Base-by-base conservation (phyloP, 805 yeast genomes). In the Nematodospora valgi region DNA sequence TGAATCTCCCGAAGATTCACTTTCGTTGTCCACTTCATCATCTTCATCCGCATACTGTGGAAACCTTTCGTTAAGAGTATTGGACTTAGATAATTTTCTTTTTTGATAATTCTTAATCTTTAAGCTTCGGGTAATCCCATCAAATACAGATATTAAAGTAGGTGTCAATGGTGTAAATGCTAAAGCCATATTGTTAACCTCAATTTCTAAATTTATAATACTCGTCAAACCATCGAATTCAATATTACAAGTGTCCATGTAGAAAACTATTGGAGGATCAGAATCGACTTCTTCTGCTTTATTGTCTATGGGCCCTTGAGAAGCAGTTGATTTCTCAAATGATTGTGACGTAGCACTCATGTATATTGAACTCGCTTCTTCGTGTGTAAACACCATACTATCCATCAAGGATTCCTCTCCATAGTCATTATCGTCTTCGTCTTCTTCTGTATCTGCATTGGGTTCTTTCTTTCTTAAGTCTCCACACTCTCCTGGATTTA, bases 271-370 rank as follows among this genome's bases (percentile, higher is more conserved):
- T 2, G 56, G 54, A 5, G 49, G 44, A 0, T 35, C 39, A 3
- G n/a, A 18, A 5, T 36, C 17, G 2, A 30, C 11, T 3, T 35
- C 23, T 3, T 30, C 19, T 10, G 14, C 15, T 29, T 39, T 35
- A 19, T 39, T 39, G 20, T 37, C 40, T 27, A 25, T 14, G 11
- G 27, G 16, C 20, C 24, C 15, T 26, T 39, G 31, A 22, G 36
- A 30, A 18, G 27, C 23, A 12, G 28, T 23, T 18, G 52, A 27
- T 21, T 46, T 46, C 36, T 46, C 53, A 32, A 70, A 60, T 2
- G 76, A 51, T 32, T 73, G 70, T 0, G 86, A 78, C 8, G 82
- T 66, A 2, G 95, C 94, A 56, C 94, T 85, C 89, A 85, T 78
- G 51, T 84, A 86, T 13, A 86, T 70, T 3, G 88, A 79, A 30